Evolutionary conservation across 345 rosid genomes (phyloP).

Genomic region (Aquilaria sinensis): DNA sequence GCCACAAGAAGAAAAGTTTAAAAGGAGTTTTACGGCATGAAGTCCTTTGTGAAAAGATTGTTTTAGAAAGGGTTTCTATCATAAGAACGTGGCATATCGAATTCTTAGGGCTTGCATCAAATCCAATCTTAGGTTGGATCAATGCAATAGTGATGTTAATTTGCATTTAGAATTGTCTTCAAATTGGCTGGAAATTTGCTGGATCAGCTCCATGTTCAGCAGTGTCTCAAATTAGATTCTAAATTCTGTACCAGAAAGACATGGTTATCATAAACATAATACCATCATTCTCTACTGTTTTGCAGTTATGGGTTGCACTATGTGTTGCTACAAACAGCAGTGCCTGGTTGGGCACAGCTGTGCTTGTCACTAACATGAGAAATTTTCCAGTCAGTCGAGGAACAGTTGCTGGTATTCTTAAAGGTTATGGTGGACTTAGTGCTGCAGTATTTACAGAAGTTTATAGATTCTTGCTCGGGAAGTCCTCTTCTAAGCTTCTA

Average conservation of each 20-base stretch:
- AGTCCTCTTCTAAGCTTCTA: slow-evolving; percentile 56
- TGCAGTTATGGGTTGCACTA: slow-evolving; percentile 61
- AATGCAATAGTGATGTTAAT: no score
- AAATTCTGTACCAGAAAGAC: not conserved
- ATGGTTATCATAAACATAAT: not conserved
- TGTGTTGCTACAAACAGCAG: slow-evolving; percentile 54
- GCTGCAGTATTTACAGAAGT: slow-evolving; percentile 62
- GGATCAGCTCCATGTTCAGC: not conserved
- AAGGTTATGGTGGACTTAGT: slow-evolving; percentile 60
- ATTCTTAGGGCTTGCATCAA: no score
- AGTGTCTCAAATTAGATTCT: not conserved
- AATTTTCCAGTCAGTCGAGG: slow-evolving; percentile 64
- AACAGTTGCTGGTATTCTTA: slow-evolving; percentile 59
- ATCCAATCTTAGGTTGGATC: no score
- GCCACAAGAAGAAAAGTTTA: no score
- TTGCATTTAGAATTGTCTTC: no score
- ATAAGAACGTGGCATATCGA: no score
- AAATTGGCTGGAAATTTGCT: not conserved
- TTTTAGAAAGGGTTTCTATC: no score
- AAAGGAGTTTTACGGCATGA: no score
- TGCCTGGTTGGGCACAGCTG: slow-evolving; percentile 63
- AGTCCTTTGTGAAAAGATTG: no score
- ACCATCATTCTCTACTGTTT: not conserved
- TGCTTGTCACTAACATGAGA: slow-evolving; percentile 69
- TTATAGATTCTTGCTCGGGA: slow-evolving; percentile 38